phyloP scores from a whole-genome alignment of 73 alveolate genomes.

The Breviolum minutum region DNA sequence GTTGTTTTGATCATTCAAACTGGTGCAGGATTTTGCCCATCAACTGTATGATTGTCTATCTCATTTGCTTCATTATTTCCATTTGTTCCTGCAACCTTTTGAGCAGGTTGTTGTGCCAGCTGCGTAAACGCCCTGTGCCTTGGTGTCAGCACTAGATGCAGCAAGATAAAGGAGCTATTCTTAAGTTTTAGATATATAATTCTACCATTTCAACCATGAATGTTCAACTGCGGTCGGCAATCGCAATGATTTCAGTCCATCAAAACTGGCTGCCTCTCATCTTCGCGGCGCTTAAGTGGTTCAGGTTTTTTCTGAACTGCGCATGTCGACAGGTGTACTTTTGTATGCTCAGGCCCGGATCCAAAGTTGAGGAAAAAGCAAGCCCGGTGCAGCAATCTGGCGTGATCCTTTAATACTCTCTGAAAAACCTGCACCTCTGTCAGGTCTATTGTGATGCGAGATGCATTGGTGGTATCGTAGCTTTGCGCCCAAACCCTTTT shows the following conservation, averaged over 20 bases:
- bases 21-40: background rate
- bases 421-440: too few species aligned
- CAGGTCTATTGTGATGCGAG: too few species aligned
- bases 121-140: slow-evolving; percentile 32
- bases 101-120: slow-evolving; percentile 32
- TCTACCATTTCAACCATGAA: background rate
- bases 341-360: background rate
- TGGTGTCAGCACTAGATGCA: background rate
- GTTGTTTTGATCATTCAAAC: background rate
- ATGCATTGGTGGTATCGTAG: too few species aligned
- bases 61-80: too few species aligned
- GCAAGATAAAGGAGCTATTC: background rate
- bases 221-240: too few species aligned
- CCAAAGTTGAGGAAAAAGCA: background rate
- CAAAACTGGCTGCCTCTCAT: background rate
- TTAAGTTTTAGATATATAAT: background rate
- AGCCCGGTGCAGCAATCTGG: background rate
- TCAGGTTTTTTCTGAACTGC: background rate
- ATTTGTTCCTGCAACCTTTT: background rate
- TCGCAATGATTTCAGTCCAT: background rate
- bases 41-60: background rate
- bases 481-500: too few species aligned
- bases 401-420: too few species aligned
- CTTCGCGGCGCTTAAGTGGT: background rate
- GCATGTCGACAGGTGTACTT: slow-evolving; percentile 19